Base-by-base conservation (phyloP, 345 rosid species). In the Firmiana major region DNA sequence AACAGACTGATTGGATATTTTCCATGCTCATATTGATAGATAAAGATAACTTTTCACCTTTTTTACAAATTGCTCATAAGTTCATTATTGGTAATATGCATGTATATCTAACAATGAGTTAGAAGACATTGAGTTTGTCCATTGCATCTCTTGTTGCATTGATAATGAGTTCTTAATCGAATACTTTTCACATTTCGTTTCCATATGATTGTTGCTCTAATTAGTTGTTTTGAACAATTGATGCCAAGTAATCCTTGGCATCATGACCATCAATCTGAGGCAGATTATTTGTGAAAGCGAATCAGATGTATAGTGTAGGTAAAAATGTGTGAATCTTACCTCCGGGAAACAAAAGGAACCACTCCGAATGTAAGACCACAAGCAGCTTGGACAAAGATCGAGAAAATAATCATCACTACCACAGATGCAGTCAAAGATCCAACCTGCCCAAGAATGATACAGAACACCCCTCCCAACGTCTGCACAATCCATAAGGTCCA, bases 321-420 rank as follows among this genome's bases (percentile, higher is more conserved):
- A n/a, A 71, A 71, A 51, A 1, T 51, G 26, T 73, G 9, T 17
- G 45, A 42, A 38, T 34, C 6, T 76, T 82, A 90, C 97, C 94
- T 92, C 43, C 93, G 67, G 7, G 98, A 94, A 79, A 94, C 92
- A 43, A 94, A 93, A 38, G 98, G 98, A 79, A 91, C 97, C 1
- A 94, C 93, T 0, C 98, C 97, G 78, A 92, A 94, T 2, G 98
- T 94, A 68, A 91, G 88, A 1, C 97, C 97, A 38, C 95, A 94
- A 0, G 97, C 89, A 26, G 97, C 98, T 87, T 94, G 98, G 80
- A 88, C 89, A 71, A 93, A 88, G 9, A 94, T 74, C 8, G 97
- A 92, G 87, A 94, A 94, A 26, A 81, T 75, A 16, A 93, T 83
- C 97, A 94, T 90, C 3, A 90, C 92, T 0, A 66, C 69, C 4